A percentile compares a stretch with the other conserved stretches of the same genome.
phyloP scores from a whole-genome alignment of 108 stramenopile species.

The Pseudonitzschia multistriata region DNA sequence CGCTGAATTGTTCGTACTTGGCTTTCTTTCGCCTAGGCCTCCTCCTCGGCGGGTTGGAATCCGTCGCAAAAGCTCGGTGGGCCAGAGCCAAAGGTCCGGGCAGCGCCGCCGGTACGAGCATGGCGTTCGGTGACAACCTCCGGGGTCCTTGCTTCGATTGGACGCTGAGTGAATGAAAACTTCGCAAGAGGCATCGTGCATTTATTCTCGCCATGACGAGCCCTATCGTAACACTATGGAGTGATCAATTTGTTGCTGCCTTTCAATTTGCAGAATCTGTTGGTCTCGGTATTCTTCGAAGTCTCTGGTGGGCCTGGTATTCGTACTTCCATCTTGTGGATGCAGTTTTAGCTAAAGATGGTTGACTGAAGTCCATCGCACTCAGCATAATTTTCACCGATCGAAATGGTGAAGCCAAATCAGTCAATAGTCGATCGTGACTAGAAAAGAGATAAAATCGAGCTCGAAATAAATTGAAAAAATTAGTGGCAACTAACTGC shows the following conservation, averaged over 20 bases:
- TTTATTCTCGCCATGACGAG: not conserved
- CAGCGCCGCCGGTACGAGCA: not conserved
- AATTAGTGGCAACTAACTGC: no score
- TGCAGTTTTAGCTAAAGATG: no score
- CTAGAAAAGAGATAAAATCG: no score
- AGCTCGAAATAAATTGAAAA: no score
- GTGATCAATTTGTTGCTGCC: not conserved
- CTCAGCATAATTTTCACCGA: no score
- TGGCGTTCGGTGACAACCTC: not conserved
- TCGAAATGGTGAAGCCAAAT: no score
- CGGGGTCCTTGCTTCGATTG: not conserved
- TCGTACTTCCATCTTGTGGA: no score
- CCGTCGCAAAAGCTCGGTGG: not conserved
- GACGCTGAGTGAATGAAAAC: not conserved
- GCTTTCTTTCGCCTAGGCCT: slow-evolving; percentile 13
- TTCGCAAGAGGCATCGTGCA: not conserved
- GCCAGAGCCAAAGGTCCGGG: not conserved
- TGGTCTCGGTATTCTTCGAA: no score
- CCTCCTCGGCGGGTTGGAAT: not conserved
- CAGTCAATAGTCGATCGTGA: no score
- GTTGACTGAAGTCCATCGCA: no score
- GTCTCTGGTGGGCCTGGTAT: no score
- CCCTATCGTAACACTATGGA: not conserved
- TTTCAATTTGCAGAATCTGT: no score
- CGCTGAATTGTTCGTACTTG: slow-evolving; percentile 37